Base-by-base conservation (phyloP, 495 filamentous ascomycete species). In the Talaromyces nanjingensis region DNA sequence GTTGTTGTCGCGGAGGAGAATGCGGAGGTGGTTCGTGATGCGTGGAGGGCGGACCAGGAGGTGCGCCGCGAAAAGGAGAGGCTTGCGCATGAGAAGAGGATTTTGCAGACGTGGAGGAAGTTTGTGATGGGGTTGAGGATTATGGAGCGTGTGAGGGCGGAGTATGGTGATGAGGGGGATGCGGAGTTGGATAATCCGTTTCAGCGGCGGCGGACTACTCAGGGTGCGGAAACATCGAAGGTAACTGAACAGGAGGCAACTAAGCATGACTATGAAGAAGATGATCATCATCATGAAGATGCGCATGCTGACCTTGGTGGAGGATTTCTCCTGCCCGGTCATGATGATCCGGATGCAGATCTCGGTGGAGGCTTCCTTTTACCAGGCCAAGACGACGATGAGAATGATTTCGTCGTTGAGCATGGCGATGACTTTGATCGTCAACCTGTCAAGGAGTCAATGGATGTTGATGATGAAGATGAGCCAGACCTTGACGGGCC, bases 1-100 rank as follows among this genome's bases (percentile, higher is more conserved):
- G 91, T 98, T 0, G 91, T 99, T 0, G 80, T 97, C 2, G 92
- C 94, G 0, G 82, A 82, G 59, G 93, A 93, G 71, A 82, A 96
- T 67, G 85, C 89, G 66, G 86, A 87, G 6, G 65, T 82, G 27
- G 78, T 98, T 6, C 85, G 89, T 68, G 91, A 94, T 70, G 89
- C 92, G 64, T 90, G 96, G 83, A 80, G 85, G 47, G 88, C 81
- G 57, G 91, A 93, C n/a, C 88, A 96, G 67, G 86, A 82, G 25
- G 92, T 96, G 73, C 84, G 87, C 65, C 84, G 77, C 52, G 83
- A 85, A 64, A 92, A 90, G 66, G 92, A 96, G 72, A 85, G 93
- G 69, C 86, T 87, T 52, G 97, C 96, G 75, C 81, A 89, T 20
- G 85, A 89, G 66, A 91, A 89, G 67, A 79, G 80, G 22, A 89